Evolutionary conservation across 2,329 filamentous ascomycete genomes (phyloP), one percentile per base, ranked within the genome.

Genomic region (Mycosphaerella sp.): DNA sequence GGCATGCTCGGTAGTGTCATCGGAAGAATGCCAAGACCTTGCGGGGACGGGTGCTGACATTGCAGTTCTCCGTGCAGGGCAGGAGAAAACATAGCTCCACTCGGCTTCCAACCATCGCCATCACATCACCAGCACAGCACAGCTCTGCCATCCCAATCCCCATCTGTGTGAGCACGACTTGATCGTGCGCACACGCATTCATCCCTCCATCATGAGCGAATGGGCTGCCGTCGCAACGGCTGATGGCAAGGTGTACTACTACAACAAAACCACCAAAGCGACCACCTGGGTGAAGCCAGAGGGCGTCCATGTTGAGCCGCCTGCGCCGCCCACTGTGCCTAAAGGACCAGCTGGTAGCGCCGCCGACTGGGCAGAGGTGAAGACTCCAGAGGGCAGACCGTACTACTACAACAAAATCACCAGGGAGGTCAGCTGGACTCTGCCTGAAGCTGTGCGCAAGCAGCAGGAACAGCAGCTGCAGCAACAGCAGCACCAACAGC

Each of bases 271-370:
- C 57, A 95, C 90, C 12, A 95, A 95, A 69, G 82, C 80, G 59
- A 97, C 93, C 32, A 86, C 91, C 80, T 98, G 93, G 93, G 85
- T 84, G 40, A 97, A 96, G 74, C 95, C 93, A 3, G 81, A 87
- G 67, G 93, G 95, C 41, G 65, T 62, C 55, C 62, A 64, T 38
- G 58, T 55, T 31, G 51, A 54, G 23, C 45, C 54, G 17, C 72
- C 91, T 95, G 87, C 85, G 81, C 21, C 80, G 83, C 6, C 82
- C 84, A 73, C 59, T 71, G 62, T 54, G 44, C 54, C 56, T 29
- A 59, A 53, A 38, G 58, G 62, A 31, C 51, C 54, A 29, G 55
- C 68, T 91, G 89, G 86, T 86, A 67, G 88, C 88, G 63, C 61
- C 9, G 64, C 62, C 9, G 64, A 65, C 60, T 98, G 91, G 90